Base-by-base conservation (phyloP, 306 rosid species). In the Comarum palustre region DNA sequence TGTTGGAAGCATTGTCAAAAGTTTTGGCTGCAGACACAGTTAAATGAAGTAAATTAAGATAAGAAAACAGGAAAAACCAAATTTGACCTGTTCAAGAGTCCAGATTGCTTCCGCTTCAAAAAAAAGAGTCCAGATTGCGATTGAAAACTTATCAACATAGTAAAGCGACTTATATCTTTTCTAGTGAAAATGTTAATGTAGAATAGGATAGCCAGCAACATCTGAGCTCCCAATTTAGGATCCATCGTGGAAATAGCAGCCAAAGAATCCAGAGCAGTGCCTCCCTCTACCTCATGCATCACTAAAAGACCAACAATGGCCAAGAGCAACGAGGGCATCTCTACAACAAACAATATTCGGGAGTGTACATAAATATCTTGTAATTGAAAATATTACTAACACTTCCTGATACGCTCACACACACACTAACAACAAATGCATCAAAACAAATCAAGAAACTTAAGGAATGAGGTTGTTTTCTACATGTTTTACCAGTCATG, bases 141-240 rank as follows among this genome's bases (percentile, higher is more conserved):
- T 66, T 75, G 80, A 75, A 51, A 75, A 73, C 75, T 82, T 84
- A 94, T 97, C 96, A 86, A 71, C 96, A 89, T 85, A 82, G 81
- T 84, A 74, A 79, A 86, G 78, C 73, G 22, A 22, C 71, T 52
- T 57, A 80, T 80, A 77, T 89, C 88, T 75, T 86, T 85, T 80
- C 87, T 89, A 61, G 90, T 83, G 78, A 88, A 86, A 80, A 89
- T 79, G 75, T 88, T 88, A 74, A 84, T 85, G 84, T 84, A 94
- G 77, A 91, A 94, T 73, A 94, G 84, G 81, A 89, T 63, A 65
- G 86, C 75, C 60, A 94, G 88, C 87, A 94, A 78, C 80, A 91
- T 80, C 47, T 89, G 87, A 84, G 91, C 85, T 79, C 97, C 98
- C 62, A 86, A 68, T 86, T 78, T 94, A 75, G 96, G 91, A 82